Base-by-base conservation (phyloP, 2,329 filamentous ascomycete genomes). In the Penicillium brevicompactum region DNA sequence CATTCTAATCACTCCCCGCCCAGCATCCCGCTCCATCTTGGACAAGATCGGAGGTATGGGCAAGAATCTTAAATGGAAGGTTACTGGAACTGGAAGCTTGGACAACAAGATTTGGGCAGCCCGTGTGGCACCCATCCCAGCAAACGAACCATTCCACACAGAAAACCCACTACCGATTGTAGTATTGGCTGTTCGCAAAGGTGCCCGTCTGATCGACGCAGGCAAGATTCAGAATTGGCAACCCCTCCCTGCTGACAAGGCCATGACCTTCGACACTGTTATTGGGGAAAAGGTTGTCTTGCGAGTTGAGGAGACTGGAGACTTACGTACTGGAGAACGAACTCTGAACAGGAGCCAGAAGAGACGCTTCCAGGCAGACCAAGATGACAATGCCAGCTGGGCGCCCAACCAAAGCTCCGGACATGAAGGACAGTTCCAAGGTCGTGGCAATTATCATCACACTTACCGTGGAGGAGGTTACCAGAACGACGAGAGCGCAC, bases 71-170 rank as follows among this genome's bases (percentile, higher is more conserved):
- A 85, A 79, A 40, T 99, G 93, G 91, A 85, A 90, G 71, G 87
- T 96, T 4, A 89, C 86, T 0, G 91, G 87, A 37, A 85, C 88
- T 5, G 91, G 86, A 0, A 85, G 83, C 62, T 86, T 85, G 62
- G 89, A 96, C 57, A 87, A 92, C 70, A 88, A 84, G 64, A 83
- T 97, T 38, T 99, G 93, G 92, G 94, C 93, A 5, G 91, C 88
- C 14, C 83, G 87, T 42, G 84, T 97, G 10, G 82, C 85, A 31
- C 91, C 94, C 1, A 81, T 92, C 0, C 86, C 87, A 0, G 77
- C 84, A 14, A 84, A 82, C 0, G 84, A 87, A 38, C 82, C 81
- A 44, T 87, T 87, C 63, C 89, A 94, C 75, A 92, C 91, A 0
- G 91, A 96, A 61, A 92, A 92, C 66, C 82, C 84, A 1, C 83